Evolutionary conservation across 2,329 filamentous ascomycete species (phyloP).

Genomic region (Didymellaceae sp.): DNA sequence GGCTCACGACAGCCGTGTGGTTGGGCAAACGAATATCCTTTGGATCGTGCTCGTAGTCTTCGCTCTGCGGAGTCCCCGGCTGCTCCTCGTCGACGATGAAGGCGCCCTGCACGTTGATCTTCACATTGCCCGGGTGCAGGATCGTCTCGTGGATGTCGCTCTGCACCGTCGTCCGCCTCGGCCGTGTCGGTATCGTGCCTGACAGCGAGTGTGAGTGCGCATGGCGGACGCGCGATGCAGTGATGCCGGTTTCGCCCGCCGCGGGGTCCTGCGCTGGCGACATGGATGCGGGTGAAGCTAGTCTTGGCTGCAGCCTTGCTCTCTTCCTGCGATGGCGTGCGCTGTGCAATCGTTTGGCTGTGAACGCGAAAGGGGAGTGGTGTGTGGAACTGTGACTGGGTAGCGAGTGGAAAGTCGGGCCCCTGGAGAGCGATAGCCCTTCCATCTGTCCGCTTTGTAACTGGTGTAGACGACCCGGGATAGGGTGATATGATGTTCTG

Average conservation of each 20-base stretch:
- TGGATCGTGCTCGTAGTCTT: constrained; percentile 73
- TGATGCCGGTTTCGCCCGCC: constrained; percentile 40
- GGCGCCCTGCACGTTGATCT: constrained; percentile 95
- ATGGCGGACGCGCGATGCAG: constrained; percentile 23
- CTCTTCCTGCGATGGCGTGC: constrained; percentile 42
- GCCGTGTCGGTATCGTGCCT: constrained; percentile 26
- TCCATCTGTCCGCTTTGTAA: constrained; percentile 49
- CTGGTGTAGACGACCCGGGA: constrained; percentile 33
- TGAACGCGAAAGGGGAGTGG: constrained; percentile 26
- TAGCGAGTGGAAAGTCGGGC: constrained; percentile 24
- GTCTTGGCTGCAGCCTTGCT: constrained; percentile 48
- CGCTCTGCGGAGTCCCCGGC: constrained; percentile 57
- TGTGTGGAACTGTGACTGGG: constrained; percentile 29
- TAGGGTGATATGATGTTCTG: constrained; percentile 43
- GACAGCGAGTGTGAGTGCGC: constrained; percentile 17
- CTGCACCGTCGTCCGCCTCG: constrained; percentile 40
- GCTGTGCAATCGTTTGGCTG: constrained; percentile 28
- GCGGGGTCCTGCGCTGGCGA: constrained; percentile 40
- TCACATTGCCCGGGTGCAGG: constrained; percentile 71
- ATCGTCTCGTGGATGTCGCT: constrained; percentile 60
- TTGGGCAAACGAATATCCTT: constrained; percentile 96
- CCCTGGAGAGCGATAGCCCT: constrained; percentile 36
- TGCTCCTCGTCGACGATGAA: constrained; percentile 85
- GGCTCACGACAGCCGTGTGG: constrained; percentile 92
- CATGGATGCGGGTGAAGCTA: constrained; percentile 38